A percentile compares a stretch with the other conserved stretches of the same genome.
Evolutionary conservation across 257 asterid genomes (phyloP).

Genomic region (Petrea volubilis): DNA sequence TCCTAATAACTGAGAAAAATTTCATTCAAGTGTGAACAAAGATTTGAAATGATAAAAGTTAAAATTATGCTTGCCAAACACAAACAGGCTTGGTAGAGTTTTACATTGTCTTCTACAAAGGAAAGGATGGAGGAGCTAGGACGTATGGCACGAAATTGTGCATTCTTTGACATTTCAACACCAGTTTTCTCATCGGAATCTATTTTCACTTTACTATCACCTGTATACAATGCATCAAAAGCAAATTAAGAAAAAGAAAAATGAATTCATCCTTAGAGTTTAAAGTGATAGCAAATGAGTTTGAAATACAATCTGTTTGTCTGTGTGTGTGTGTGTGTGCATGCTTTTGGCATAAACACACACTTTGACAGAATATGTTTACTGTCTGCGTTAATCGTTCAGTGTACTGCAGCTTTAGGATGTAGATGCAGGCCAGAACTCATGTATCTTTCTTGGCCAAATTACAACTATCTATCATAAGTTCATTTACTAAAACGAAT

Average conservation of each 20-base stretch:
- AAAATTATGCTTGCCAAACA: slow-evolving; percentile 27
- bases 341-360: neutral
- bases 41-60: slow-evolving; percentile 17
- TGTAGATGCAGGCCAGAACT: slow-evolving; percentile 2
- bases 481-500: neutral
- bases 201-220: slow-evolving; percentile 45
- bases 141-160: slow-evolving; percentile 88
- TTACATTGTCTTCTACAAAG: slow-evolving; percentile 94
- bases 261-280: neutral
- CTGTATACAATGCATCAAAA: slow-evolving; percentile 47
- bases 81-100: slow-evolving; percentile 17
- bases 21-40: slow-evolving; percentile 5
- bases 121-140: slow-evolving; percentile 93
- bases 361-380: neutral
- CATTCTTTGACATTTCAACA: slow-evolving; percentile 76
- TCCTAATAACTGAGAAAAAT: slow-evolving; percentile 73
- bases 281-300: neutral
- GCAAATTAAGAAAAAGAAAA: slow-evolving; percentile 14
- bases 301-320: neutral
- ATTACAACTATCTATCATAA: neutral
- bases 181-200: slow-evolving; percentile 38
- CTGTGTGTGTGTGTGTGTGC: no score
- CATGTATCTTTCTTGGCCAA: neutral
- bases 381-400: neutral
- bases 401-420: neutral